A percentile compares a stretch with the other conserved stretches of the same genome.
Evolutionary conservation across 129 eudicot species (phyloP).

Genomic region (Arctium minus): DNA sequence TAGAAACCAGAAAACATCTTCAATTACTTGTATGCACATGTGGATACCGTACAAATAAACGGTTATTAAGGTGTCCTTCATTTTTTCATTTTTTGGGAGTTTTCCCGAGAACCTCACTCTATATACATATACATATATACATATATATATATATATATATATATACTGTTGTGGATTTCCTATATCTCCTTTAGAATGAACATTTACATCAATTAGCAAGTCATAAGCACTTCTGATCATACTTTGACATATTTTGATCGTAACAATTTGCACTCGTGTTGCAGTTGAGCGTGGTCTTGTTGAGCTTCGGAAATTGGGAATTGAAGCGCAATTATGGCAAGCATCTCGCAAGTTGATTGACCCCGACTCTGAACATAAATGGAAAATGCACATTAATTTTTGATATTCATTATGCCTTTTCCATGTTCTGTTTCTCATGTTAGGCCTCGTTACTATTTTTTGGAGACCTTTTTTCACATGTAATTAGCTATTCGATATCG

Average conservation of each 20-base stretch:
- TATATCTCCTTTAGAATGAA: not conserved
- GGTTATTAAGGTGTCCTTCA: too few species aligned
- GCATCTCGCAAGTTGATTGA: constrained; percentile 59
- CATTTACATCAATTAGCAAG: not conserved
- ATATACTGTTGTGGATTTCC: not conserved
- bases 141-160: too few species aligned
- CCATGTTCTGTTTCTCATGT: not conserved
- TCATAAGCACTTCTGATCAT: not conserved
- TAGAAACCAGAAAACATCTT: too few species aligned
- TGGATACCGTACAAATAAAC: too few species aligned
- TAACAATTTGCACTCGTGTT: not conserved
- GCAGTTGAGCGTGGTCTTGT: constrained; percentile 74
- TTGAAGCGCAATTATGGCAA: constrained; percentile 83
- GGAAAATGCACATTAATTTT: constrained; percentile 34
- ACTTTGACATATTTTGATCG: not conserved
- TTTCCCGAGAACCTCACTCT: too few species aligned
- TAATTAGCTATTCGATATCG: not conserved
- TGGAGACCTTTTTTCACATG: not conserved
- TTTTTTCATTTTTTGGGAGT: too few species aligned
- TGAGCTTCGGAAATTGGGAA: constrained; percentile 63
- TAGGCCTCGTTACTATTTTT: not conserved
- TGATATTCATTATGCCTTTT: constrained; percentile 1
- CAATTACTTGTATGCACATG: too few species aligned
- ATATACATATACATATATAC: too few species aligned
- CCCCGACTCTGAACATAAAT: constrained; percentile 41